phyloP scores from a whole-genome alignment of 164 flowering plant genomes.

The Tinospora cordifolia region DNA sequence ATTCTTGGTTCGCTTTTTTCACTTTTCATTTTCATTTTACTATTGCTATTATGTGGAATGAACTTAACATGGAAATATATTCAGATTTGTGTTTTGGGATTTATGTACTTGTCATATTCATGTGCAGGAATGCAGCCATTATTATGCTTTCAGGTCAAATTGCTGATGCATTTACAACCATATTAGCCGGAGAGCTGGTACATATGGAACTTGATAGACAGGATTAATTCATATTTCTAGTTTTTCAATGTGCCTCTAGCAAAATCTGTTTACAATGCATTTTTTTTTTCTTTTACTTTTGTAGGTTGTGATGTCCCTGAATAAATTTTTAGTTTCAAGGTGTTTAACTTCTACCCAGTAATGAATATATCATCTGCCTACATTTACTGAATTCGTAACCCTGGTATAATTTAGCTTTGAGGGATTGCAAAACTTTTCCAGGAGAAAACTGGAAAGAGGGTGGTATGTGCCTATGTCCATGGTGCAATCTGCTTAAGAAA shows the following conservation, averaged over 20 bases:
- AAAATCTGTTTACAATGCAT: background rate
- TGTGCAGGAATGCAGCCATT: constrained; percentile 60
- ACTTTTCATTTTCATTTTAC: too few species aligned
- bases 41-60: background rate
- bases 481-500: too few species aligned
- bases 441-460: too few species aligned
- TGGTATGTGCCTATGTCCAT: too few species aligned
- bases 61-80: background rate
- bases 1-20: too few species aligned
- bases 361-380: background rate
- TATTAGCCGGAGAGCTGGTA: constrained; percentile 93
- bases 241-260: background rate
- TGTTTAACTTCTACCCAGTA: too few species aligned
- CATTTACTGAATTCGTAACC: too few species aligned
- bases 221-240: background rate
- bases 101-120: constrained; percentile 6
- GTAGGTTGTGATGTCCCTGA: background rate
- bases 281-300: background rate
- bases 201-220: background rate
- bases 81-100: constrained; percentile 2
- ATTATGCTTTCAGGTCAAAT: constrained; percentile 92
- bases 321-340: background rate
- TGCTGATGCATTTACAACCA: constrained; percentile 76
- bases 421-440: too few species aligned
- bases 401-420: too few species aligned